A percentile compares a stretch with the other conserved stretches of the same genome.
phyloP scores from a whole-genome alignment of 768 basidiomycete genomes.

The Leccinum imitatum region DNA sequence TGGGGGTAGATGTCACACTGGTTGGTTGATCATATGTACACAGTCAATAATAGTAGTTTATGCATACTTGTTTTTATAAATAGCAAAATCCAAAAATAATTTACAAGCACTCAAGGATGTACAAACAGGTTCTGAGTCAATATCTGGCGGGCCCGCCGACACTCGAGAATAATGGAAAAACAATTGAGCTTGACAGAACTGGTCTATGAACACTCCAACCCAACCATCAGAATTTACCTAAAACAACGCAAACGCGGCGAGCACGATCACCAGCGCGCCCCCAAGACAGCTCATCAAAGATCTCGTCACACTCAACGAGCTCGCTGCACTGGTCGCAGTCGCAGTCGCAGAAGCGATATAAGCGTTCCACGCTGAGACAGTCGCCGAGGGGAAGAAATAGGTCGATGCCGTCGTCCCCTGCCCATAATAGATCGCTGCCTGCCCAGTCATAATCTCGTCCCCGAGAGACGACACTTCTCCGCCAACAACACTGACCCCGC shows the following conservation, averaged over 20 bases:
- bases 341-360: constrained; percentile 37
- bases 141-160: no score
- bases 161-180: no score
- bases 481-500: constrained; percentile 36
- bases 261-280: background rate
- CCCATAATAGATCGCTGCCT: constrained; percentile 56
- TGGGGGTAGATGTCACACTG: no score
- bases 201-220: no score
- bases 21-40: no score
- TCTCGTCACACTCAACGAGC: background rate
- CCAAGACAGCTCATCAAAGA: background rate
- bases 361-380: constrained; percentile 54
- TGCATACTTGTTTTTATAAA: no score
- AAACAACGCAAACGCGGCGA: background rate
- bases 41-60: no score
- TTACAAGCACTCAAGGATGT: no score
- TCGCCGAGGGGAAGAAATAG: constrained; percentile 54
- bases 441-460: constrained; percentile 50
- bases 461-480: constrained; percentile 50
- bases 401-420: constrained; percentile 46
- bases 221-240: background rate
- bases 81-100: no score
- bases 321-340: constrained; percentile 1
- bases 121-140: no score
- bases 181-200: no score